phyloP scores from a whole-genome alignment of 768 basidiomycete species.

The Lactarius hatsudake region DNA sequence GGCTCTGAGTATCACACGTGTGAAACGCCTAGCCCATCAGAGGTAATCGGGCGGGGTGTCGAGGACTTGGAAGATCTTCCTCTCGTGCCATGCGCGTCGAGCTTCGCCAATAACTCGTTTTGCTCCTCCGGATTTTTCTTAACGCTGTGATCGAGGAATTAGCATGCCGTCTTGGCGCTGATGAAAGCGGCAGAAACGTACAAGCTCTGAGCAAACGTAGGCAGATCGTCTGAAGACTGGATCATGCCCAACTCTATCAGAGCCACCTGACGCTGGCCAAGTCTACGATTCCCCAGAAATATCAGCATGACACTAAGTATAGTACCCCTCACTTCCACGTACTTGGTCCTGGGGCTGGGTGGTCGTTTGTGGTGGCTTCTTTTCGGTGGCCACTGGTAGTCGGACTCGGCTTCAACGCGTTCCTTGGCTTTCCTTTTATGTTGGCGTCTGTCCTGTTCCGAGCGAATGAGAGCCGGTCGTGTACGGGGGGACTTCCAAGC shows the following conservation, averaged over 20 bases:
- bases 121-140: slow-evolving; percentile 31
- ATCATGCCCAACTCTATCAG: slow-evolving; percentile 64
- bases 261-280: slow-evolving; percentile 54
- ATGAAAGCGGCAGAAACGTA: slow-evolving; percentile 36
- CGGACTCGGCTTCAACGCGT: slow-evolving; percentile 35
- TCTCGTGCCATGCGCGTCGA: slow-evolving; percentile 26
- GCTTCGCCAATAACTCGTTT: slow-evolving; percentile 28
- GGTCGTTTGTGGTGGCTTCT: slow-evolving; percentile 54
- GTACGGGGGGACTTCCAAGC: not conserved
- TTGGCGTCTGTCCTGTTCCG: slow-evolving; percentile 29
- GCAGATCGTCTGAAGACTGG: slow-evolving; percentile 47
- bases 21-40: not conserved
- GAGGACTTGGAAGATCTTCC: not conserved
- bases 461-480: not conserved
- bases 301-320: slow-evolving; percentile 1
- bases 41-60: not conserved
- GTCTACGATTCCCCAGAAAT: slow-evolving; percentile 36
- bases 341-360: slow-evolving; percentile 52
- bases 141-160: slow-evolving; percentile 15
- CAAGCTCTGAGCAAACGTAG: slow-evolving; percentile 64
- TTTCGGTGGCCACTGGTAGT: slow-evolving; percentile 57
- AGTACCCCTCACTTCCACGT: slow-evolving; percentile 26
- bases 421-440: slow-evolving; percentile 29
- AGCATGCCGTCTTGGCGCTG: too few species aligned
- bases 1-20: not conserved